Conservation (phyloP, 768 basidiomycete species). For the Mrakia blollopis region DNA sequence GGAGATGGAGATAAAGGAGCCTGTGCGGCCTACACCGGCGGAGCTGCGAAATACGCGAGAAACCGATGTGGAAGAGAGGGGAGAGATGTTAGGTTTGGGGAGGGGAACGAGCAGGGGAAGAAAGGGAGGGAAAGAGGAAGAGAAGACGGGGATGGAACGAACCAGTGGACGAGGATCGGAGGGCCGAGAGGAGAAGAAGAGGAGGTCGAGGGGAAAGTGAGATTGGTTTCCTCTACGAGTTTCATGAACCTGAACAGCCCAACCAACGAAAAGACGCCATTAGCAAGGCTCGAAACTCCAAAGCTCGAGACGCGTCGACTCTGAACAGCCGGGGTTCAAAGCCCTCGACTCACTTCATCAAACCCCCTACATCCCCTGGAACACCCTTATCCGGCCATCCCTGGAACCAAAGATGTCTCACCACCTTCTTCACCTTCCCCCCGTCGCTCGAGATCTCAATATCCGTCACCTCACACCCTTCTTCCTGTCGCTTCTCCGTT, state of each 20-base stretch:
- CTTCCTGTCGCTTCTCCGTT: background rate
- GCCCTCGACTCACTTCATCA: constrained; percentile 5
- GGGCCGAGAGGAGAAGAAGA: constrained; percentile 1
- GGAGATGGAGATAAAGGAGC: constrained; percentile 43
- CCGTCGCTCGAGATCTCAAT: background rate
- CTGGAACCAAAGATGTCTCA: constrained; percentile 14
- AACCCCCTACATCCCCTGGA: background rate
- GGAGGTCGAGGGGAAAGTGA: constrained; percentile 10
- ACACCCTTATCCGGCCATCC: constrained; percentile 29
- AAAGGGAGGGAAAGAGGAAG: background rate
- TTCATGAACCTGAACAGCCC: background rate
- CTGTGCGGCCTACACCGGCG: constrained; percentile 45
- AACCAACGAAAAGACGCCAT: background rate
- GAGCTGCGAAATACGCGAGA: constrained; percentile 43
- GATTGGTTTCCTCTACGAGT: constrained; percentile 31
- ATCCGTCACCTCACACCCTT: constrained; percentile 4
- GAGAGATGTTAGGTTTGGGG: background rate
- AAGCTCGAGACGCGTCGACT: background rate
- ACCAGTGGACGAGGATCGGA: constrained; percentile 44
- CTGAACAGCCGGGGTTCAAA: no score
- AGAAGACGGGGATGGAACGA: no score
- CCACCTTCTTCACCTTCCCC: background rate
- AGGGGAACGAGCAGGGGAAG: background rate
- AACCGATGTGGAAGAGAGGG: constrained; percentile 32
- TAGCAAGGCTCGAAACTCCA: no score